A percentile compares a stretch with the other conserved stretches of the same genome.
These are phyloP conservation scores for Sicyos edulis DNA, from an alignment of 306 rosid genomes.

Conservation along the genomic window DNA sequence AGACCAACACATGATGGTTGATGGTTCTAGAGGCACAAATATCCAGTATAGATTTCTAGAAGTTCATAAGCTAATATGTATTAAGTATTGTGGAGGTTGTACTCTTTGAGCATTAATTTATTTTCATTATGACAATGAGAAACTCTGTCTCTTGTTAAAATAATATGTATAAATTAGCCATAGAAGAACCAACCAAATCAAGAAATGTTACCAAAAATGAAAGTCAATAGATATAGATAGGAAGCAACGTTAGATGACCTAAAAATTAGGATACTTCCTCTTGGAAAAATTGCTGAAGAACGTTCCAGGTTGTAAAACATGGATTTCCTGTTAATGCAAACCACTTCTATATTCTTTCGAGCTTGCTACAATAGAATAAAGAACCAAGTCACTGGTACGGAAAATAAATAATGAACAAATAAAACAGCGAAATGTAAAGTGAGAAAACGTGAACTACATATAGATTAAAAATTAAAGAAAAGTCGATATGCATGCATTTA, in stretches of 20 bases:
- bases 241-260: slow-evolving; percentile 6
- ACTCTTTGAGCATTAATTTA: too few species aligned
- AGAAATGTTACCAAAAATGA: not conserved
- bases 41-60: not conserved
- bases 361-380: slow-evolving; percentile 29
- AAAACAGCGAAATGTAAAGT: not conserved
- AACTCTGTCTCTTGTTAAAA: too few species aligned
- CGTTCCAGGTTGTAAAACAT: slow-evolving; percentile 49
- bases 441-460: not conserved
- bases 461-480: not conserved
- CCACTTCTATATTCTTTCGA: slow-evolving; percentile 30
- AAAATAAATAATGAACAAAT: slow-evolving; percentile 14
- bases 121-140: too few species aligned
- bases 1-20: too few species aligned
- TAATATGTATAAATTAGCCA: not conserved
- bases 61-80: not conserved
- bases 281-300: slow-evolving; percentile 45
- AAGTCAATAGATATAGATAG: not conserved
- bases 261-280: slow-evolving; percentile 52
- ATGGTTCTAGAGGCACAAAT: not conserved
- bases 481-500: not conserved
- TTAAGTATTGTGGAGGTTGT: too few species aligned
- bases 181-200: not conserved
- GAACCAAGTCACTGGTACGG: slow-evolving; percentile 44
- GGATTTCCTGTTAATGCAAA: slow-evolving; percentile 43